Evolutionary conservation across 2,329 filamentous ascomycete species (phyloP).

Genomic region (Penicillium sp.): DNA sequence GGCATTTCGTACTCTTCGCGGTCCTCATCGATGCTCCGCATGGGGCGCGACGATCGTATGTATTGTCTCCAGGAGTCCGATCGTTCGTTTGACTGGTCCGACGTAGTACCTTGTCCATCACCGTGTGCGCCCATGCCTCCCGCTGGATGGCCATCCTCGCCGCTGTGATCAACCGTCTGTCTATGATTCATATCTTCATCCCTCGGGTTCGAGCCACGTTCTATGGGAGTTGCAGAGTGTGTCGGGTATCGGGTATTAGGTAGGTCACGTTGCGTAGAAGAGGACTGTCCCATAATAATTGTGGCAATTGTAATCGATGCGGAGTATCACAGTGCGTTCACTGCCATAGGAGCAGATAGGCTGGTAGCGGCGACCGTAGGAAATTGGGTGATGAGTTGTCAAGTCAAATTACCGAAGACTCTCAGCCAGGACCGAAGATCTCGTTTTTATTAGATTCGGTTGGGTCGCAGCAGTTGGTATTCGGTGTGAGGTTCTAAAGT

Average conservation of each 20-base stretch:
- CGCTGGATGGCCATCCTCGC: conserved; percentile 20
- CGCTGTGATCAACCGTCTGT: conserved; percentile 29
- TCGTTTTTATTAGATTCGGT: not conserved
- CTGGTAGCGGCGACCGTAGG: conserved; percentile 14
- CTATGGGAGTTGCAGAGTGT: conserved; percentile 19
- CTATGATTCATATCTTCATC: conserved; percentile 39
- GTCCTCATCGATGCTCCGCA: conserved; percentile 42
- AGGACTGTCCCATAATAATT: conserved; percentile 47
- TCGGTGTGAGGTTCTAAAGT: conserved; percentile 3
- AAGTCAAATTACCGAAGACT: not conserved
- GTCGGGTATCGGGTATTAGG: conserved; percentile 29
- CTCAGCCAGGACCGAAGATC: not conserved
- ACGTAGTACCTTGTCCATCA: conserved; percentile 12
- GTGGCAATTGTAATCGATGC: conserved; percentile 16
- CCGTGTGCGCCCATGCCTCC: conserved; percentile 17
- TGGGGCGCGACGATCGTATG: conserved; percentile 19
- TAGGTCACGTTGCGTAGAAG: conserved; percentile 42
- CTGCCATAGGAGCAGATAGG: conserved; percentile 29
- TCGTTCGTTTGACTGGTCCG: conserved; percentile 10
- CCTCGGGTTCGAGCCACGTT: conserved; percentile 28
- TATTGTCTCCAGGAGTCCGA: conserved; percentile 23
- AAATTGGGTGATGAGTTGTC: not conserved
- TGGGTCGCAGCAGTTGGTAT: not conserved
- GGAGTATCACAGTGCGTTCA: conserved; percentile 28
- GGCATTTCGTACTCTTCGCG: conserved; percentile 33